phyloP scores from a whole-genome alignment of 352 stramenopile species.

The Blastocystis sp. region DNA sequence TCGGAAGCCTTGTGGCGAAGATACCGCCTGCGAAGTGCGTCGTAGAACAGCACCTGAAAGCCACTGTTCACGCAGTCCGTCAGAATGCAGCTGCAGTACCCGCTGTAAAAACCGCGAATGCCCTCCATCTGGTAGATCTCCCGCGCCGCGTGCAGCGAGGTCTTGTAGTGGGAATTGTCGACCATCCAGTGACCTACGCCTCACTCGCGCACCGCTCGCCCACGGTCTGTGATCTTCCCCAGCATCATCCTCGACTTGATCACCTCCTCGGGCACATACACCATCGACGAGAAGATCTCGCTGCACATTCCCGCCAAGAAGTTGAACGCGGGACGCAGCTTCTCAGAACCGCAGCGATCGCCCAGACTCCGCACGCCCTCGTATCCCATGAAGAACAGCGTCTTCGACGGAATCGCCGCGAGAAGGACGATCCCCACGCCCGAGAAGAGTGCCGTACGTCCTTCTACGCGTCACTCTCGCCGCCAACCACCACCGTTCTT shows the following conservation, averaged over 20 bases:
- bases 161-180: slow-evolving; percentile 48
- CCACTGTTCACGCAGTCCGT: slow-evolving; percentile 49
- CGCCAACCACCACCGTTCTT: background rate
- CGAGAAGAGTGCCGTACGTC: slow-evolving; percentile 33
- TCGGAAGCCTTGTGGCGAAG: background rate
- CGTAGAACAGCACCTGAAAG: slow-evolving; percentile 51
- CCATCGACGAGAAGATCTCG: slow-evolving; percentile 43
- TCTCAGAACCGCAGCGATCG: background rate
- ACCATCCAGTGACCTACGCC: slow-evolving; percentile 38
- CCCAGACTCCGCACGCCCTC: slow-evolving; percentile 29
- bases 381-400: slow-evolving; percentile 51
- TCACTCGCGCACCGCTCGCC: background rate
- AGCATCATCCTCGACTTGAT: slow-evolving; percentile 57
- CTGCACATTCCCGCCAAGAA: slow-evolving; percentile 47
- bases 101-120: slow-evolving; percentile 53
- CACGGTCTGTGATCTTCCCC: slow-evolving; percentile 32
- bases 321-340: slow-evolving; percentile 29
- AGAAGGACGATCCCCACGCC: slow-evolving; percentile 41
- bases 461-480: background rate
- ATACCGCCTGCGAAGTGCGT: background rate
- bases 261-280: slow-evolving; percentile 43
- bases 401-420: slow-evolving; percentile 27
- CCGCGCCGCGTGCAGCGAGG: slow-evolving; percentile 25
- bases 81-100: slow-evolving; percentile 43
- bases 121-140: slow-evolving; percentile 32